Evolutionary conservation across 1,284 basidiomycete genomes (phyloP), one percentile per base, ranked within the genome.

Genomic region (Rhodotorula sp.): DNA sequence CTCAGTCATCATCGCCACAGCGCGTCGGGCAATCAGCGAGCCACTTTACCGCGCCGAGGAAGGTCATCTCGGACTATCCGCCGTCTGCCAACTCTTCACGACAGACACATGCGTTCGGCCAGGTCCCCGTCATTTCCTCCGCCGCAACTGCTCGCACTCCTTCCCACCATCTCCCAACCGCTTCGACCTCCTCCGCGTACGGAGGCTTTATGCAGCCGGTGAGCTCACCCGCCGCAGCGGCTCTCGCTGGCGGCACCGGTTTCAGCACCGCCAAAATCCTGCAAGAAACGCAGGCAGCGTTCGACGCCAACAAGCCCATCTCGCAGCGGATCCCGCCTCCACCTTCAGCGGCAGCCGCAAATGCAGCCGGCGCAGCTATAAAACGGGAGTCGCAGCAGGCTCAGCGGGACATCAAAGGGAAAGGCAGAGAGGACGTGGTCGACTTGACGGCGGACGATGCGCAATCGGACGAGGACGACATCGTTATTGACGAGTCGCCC

Each of bases 81-180:
- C 24, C 62, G 10, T 33, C 51, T 0, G 26, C 62, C 6, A 18
- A 45, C 33, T 26, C 64, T 8, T 42, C 37, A 14, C 37, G 37
- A 2, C 37, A 42, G 10, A 14, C 37, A 14, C 37, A 42, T 14
- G 37, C 37, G 2, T 49, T 62, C 44, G 67, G 69, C 30, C 66
- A 70, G n/a, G 60, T 74, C 17, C 73, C 73, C 30, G 63, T 74
- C 66, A 74, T 74, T 29, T 57, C 60, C 7, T 56, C 54, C 33
- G 51, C 60, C 48, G 30, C 53, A 0, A 15, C n/a, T 17, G 48
- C 64, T 14, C 57, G 57, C 26, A 37, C 44, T 6, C 63, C 63
- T 8, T 64, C 63, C 3, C 30, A 46, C 15, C 22, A 58, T 20
- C 55, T 64, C 24, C 7, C 14, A 2, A 3, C 6, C 24, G 29